Conservation (phyloP, 75 land plant species). For the Pinus taeda region DNA sequence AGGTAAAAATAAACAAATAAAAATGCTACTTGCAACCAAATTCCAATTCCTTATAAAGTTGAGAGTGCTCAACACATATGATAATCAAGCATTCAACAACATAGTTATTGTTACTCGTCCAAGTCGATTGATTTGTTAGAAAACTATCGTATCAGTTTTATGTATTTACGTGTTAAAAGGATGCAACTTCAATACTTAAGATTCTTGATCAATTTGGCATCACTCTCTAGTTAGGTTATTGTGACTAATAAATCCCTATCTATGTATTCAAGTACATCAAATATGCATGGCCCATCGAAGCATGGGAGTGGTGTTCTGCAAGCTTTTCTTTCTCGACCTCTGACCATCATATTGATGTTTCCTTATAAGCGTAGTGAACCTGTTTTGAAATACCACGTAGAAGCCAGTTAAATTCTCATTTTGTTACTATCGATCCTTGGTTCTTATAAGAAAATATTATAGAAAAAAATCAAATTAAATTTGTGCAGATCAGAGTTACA, state of each 20-base stretch:
- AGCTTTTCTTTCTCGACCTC: background rate
- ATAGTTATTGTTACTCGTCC: no score
- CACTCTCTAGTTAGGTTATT: constrained; percentile 88
- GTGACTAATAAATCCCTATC: constrained; percentile 83
- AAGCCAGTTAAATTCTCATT: background rate
- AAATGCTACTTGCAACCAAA: no score
- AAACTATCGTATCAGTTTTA: no score
- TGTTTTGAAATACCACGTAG: background rate
- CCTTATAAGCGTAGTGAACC: background rate
- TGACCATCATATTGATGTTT: background rate
- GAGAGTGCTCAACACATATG: no score
- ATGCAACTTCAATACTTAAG: constrained; percentile 86
- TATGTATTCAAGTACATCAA: constrained; percentile 94
- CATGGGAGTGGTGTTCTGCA: constrained; percentile 47
- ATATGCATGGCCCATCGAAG: constrained; percentile 82
- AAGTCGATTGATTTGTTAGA: no score
- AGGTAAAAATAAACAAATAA: no score
- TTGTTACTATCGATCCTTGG: background rate
- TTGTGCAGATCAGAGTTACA: background rate
- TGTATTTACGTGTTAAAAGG: constrained; percentile 65
- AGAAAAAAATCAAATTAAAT: background rate
- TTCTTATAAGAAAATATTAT: background rate
- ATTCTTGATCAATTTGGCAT: constrained; percentile 83
- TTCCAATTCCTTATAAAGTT: no score
- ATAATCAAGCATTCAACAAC: no score